Evolutionary conservation across 2,329 filamentous ascomycete species (phyloP).

Genomic region (Cadophora gregata): DNA sequence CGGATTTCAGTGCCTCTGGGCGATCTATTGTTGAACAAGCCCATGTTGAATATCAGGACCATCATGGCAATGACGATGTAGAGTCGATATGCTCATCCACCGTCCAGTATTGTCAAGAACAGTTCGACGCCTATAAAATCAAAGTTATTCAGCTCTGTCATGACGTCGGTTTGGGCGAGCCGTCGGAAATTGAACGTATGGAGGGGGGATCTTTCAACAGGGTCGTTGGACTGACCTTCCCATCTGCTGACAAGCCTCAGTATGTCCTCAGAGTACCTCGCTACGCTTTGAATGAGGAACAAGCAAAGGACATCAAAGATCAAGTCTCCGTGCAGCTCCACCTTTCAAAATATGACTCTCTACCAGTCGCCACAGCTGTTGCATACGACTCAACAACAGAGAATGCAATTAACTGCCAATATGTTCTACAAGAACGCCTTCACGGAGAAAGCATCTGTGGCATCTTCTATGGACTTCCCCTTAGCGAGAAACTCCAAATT

Average conservation of each 20-base stretch:
- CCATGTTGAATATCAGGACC: not conserved
- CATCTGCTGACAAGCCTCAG: not conserved
- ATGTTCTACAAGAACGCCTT: slow-evolving; percentile 30
- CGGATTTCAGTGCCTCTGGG: no score
- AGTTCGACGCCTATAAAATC: slow-evolving; percentile 25
- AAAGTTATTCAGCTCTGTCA: slow-evolving; percentile 33
- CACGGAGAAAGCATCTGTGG: slow-evolving; percentile 15
- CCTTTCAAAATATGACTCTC: slow-evolving; percentile 16
- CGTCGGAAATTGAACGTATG: slow-evolving; percentile 28
- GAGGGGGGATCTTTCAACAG: slow-evolving; percentile 31
- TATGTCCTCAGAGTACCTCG: slow-evolving; percentile 34
- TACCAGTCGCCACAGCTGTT: slow-evolving; percentile 19
- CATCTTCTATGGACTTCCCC: slow-evolving; percentile 25
- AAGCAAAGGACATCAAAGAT: slow-evolving; percentile 22
- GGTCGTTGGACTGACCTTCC: slow-evolving; percentile 30
- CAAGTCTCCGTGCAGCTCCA: slow-evolving; percentile 27
- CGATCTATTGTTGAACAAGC: no score
- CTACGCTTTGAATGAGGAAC: not conserved
- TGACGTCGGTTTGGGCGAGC: slow-evolving; percentile 31
- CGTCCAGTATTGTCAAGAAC: slow-evolving; percentile 21
- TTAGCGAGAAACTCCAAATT: slow-evolving; percentile 31
- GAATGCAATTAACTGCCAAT: slow-evolving; percentile 29
- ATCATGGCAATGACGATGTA: not conserved
- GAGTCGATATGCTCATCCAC: slow-evolving; percentile 6
- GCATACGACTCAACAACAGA: slow-evolving; percentile 31